phyloP scores from a whole-genome alignment of 73 alveolate genomes.

The Blepharisma stoltei region DNA sequence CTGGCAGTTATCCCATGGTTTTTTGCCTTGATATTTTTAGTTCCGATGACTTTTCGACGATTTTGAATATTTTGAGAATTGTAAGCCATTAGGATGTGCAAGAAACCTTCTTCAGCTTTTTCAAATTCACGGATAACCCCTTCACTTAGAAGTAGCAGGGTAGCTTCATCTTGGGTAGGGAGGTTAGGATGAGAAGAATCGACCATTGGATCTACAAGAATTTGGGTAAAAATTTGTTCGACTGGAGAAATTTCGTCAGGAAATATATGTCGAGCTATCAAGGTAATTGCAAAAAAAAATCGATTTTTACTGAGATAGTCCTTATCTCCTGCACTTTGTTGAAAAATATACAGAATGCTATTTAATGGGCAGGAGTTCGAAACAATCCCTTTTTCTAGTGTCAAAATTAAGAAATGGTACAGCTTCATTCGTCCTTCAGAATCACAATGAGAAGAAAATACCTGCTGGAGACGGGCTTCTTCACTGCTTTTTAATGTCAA shows the following conservation, averaged over 20 bases:
- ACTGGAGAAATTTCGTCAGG: constrained; percentile 58
- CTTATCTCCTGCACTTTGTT: constrained; percentile 19
- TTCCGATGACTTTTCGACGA: constrained; percentile 36
- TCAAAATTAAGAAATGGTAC: constrained; percentile 55
- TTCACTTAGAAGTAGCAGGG: constrained; percentile 45
- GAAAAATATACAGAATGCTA: constrained; percentile 49
- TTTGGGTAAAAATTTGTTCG: constrained; percentile 60
- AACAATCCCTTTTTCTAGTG: constrained; percentile 57
- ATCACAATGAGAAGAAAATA: not conserved
- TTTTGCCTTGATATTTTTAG: constrained; percentile 57
- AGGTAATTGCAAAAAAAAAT: constrained; percentile 58
- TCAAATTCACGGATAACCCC: constrained; percentile 46
- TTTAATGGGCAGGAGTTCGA: constrained; percentile 53
- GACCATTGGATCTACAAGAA: constrained; percentile 54
- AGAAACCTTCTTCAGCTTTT: constrained; percentile 42
- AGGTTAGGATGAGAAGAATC: constrained; percentile 57
- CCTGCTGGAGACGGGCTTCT: constrained; percentile 21
- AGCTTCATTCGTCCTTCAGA: constrained; percentile 53
- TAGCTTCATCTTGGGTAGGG: constrained; percentile 57
- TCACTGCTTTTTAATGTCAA: constrained; percentile 28
- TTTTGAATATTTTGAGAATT: constrained; percentile 48
- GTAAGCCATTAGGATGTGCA: constrained; percentile 41
- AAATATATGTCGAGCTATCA: constrained; percentile 50
- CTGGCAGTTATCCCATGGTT: constrained; percentile 49
- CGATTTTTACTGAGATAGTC: constrained; percentile 44